Percentiles rank a stretch among this genome's conserved stretches.
phyloP scores from a whole-genome alignment of 768 basidiomycete species.

The Pholiota molesta region DNA sequence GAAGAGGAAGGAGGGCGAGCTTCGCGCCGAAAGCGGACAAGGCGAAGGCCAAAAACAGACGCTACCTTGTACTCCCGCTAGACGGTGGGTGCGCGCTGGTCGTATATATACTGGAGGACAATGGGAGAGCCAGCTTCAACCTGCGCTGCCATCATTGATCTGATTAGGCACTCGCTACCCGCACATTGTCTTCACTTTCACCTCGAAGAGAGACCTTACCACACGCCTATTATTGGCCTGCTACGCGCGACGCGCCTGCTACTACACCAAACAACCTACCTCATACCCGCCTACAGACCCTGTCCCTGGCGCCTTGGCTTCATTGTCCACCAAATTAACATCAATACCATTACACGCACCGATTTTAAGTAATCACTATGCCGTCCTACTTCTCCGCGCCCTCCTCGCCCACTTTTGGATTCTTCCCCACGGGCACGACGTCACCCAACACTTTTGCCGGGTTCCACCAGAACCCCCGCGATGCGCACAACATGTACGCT shows the following conservation, averaged over 20 bases:
- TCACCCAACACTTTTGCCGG: conserved; percentile 60
- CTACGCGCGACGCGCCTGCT: conserved; percentile 1
- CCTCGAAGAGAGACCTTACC: background rate
- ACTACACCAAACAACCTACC: conserved; percentile 6
- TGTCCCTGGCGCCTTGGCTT: background rate
- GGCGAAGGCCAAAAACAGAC: conserved; percentile 30
- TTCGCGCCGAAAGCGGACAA: conserved; percentile 31
- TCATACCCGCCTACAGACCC: background rate
- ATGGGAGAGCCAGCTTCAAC: conserved; percentile 16
- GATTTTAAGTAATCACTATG: conserved; percentile 32
- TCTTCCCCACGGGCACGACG: conserved; percentile 59
- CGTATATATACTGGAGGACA: conserved; percentile 35
- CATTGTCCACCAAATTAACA: background rate
- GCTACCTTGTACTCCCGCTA: conserved; percentile 33
- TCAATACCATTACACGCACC: conserved; percentile 1
- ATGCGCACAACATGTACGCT: conserved; percentile 61
- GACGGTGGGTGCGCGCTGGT: conserved; percentile 8
- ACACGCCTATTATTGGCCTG: background rate
- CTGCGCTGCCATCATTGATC: conserved; percentile 12
- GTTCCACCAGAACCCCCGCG: conserved; percentile 64
- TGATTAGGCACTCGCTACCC: conserved; percentile 5
- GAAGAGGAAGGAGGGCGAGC: conserved; percentile 10
- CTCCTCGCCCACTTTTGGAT: conserved; percentile 57
- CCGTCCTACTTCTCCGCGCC: conserved; percentile 52
- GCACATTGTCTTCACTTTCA: conserved; percentile 1